Evolutionary conservation across 768 basidiomycete genomes (phyloP), one percentile per base, ranked within the genome.

Genomic region (Auriculariales sp.): DNA sequence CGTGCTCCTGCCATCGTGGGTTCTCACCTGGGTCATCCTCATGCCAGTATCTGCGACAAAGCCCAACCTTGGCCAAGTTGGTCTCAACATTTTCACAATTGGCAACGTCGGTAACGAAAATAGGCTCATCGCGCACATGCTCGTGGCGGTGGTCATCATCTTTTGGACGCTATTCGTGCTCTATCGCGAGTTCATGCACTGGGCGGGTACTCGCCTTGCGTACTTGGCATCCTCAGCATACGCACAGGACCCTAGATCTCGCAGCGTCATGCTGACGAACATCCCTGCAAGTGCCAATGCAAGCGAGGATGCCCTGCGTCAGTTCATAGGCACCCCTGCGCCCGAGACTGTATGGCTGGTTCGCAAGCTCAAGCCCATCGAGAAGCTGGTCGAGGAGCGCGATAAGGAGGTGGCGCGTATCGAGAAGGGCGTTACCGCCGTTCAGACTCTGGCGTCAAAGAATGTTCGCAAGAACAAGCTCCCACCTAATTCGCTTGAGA

Each of bases 1-100:
- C 55, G 67, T 92, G 22, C 73, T 97, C 61, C 58, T 93, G 5
- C 93, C 95, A 17, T 87, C 94, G 58, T 99, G 90, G 93, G 54
- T 90, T 46, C 28, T 97, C 31, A 86, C 89, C 2, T 97, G 94
- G 93, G 60, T 67, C 46, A 70, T 95, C 51, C 75, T 98, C 29
- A 66, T 98, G 1, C 94, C 94, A 19, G 64, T 85, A 56, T 76
- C 81, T 4, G 65, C 74, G 24, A 75, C 76, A 45, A 66, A 70
- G 47, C 82, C 79, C 0, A 54, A 57, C 1, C 50, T 58, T 1
- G 68, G 67, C 10, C 70, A 75, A 49, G 63, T 63, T 1, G 79
- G 83, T 3, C 68, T 95, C 53, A 76, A 83, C 54, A 66, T 57
- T 28, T 86, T 92, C 59, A 83, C 79, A 2, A 87, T 85, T 58